phyloP scores from a whole-genome alignment of 768 basidiomycete species.

The Asterophora lycoperdoides region DNA sequence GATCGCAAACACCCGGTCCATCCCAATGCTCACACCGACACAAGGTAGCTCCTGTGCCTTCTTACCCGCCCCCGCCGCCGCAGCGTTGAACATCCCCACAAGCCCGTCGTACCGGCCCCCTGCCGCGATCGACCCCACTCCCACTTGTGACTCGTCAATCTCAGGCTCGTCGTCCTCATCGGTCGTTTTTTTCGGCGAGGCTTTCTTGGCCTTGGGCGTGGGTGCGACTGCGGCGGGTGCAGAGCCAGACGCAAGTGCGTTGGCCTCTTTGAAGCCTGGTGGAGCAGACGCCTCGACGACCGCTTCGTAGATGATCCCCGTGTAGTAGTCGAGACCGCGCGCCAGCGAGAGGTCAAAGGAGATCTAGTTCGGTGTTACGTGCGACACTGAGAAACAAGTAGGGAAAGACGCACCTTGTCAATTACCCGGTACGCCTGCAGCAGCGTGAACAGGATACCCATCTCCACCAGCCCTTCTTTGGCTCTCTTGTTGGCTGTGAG shows the following conservation, averaged over 20 bases:
- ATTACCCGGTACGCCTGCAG: constrained; percentile 76
- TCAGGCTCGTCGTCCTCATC: constrained; percentile 59
- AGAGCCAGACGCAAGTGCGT: constrained; percentile 45
- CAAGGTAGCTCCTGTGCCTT: constrained; percentile 70
- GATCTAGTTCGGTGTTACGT: constrained; percentile 53
- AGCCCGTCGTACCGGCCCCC: constrained; percentile 96
- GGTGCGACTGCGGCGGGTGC: constrained; percentile 31
- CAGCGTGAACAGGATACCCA: constrained; percentile 79
- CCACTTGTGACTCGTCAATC: constrained; percentile 87
- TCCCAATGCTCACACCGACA: constrained; percentile 87
- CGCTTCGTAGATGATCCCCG: constrained; percentile 97
- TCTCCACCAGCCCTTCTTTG: constrained; percentile 80
- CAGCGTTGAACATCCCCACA: constrained; percentile 85
- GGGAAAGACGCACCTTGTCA: constrained; percentile 52
- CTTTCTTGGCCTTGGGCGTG: constrained; percentile 27
- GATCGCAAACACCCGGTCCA: constrained; percentile 91
- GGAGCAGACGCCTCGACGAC: constrained; percentile 92
- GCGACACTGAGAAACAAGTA: not conserved
- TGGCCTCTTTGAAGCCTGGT: constrained; percentile 63
- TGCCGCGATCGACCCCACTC: constrained; percentile 98
- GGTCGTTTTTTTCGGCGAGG: constrained; percentile 43
- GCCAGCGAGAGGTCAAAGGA: constrained; percentile 97
- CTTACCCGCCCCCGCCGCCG: constrained; percentile 73
- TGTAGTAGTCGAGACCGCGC: constrained; percentile 98
- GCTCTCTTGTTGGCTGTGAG: constrained; percentile 72